phyloP scores from a whole-genome alignment of 805 yeast species.

The Yamadazyma sp. region DNA sequence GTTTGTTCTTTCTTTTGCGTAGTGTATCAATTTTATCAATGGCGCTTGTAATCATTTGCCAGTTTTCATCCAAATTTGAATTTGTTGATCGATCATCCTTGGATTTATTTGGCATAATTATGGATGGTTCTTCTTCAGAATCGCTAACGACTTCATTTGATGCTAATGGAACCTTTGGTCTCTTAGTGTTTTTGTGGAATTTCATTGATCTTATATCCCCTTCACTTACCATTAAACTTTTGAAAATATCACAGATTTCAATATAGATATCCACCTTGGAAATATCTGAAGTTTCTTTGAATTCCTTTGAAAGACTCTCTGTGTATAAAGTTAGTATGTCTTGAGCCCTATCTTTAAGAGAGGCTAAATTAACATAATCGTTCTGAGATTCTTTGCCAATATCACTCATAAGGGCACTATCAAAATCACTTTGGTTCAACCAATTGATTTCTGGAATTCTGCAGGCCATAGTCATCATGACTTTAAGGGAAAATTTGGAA shows the following conservation, averaged over 20 bases:
- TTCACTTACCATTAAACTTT: too few species aligned
- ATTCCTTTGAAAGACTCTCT: background rate
- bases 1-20: too few species aligned
- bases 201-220: too few species aligned
- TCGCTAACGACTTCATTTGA: background rate
- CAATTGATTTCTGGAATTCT: constrained; percentile 25
- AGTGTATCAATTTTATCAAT: too few species aligned
- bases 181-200: too few species aligned
- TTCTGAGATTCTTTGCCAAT: constrained; percentile 3
- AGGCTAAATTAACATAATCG: constrained; percentile 4
- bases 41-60: too few species aligned
- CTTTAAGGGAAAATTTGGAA: constrained; percentile 4
- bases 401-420: background rate
- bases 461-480: constrained; percentile 31
- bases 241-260: too few species aligned
- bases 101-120: too few species aligned
- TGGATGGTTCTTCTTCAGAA: constrained; percentile 4
- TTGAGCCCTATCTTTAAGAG: constrained; percentile 7
- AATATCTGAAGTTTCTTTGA: background rate
- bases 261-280: too few species aligned
- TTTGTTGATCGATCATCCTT: too few species aligned
- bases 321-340: constrained; percentile 1
- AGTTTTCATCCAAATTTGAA: too few species aligned
- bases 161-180: too few species aligned
- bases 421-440: constrained; percentile 9